Conservation (phyloP, 2,329 filamentous ascomycete genomes). For the Colletotrichum eleusines region DNA sequence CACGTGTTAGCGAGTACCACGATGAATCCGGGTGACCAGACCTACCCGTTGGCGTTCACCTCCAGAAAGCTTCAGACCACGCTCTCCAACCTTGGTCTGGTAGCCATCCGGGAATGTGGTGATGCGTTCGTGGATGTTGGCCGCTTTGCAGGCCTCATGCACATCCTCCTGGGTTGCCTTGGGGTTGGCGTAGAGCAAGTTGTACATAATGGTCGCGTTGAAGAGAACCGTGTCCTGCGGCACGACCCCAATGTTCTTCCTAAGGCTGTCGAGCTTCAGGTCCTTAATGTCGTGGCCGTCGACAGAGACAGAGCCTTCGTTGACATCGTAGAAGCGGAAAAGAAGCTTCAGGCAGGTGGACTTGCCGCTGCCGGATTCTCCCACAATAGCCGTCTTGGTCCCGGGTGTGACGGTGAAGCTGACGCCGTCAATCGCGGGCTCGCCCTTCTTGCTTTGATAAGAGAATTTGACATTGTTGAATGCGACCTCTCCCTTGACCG, state of each 20-base stretch:
- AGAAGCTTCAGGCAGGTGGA: slow-evolving; percentile 63
- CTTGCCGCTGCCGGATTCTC: slow-evolving; percentile 61
- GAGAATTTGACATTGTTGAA: slow-evolving; percentile 59
- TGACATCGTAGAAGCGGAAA: slow-evolving; percentile 64
- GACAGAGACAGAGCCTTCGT: slow-evolving; percentile 58
- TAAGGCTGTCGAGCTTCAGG: slow-evolving; percentile 55
- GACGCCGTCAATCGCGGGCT: slow-evolving; percentile 54
- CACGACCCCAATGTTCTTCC: slow-evolving; percentile 58
- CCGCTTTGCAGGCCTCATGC: slow-evolving; percentile 63
- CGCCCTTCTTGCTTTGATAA: slow-evolving; percentile 54
- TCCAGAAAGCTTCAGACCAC: slow-evolving; percentile 67
- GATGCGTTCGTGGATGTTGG: slow-evolving; percentile 68
- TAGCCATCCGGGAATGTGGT: slow-evolving; percentile 66
- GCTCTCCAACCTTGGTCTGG: slow-evolving; percentile 64
- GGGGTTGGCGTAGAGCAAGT: slow-evolving; percentile 65
- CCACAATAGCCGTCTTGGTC: slow-evolving; percentile 60
- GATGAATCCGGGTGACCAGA: neutral
- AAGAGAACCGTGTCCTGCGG: slow-evolving; percentile 62
- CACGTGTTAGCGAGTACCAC: neutral
- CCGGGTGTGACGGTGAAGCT: slow-evolving; percentile 58
- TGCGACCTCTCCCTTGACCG: slow-evolving; percentile 53
- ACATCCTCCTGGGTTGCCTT: slow-evolving; percentile 62
- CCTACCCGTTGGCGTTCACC: slow-evolving; percentile 69
- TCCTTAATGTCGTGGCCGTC: slow-evolving; percentile 60
- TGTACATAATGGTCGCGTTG: slow-evolving; percentile 68